A percentile compares a stretch with the other conserved stretches of the same genome.
Evolutionary conservation across 805 yeast species (phyloP).

Genomic region (Candida morakotiae): DNA sequence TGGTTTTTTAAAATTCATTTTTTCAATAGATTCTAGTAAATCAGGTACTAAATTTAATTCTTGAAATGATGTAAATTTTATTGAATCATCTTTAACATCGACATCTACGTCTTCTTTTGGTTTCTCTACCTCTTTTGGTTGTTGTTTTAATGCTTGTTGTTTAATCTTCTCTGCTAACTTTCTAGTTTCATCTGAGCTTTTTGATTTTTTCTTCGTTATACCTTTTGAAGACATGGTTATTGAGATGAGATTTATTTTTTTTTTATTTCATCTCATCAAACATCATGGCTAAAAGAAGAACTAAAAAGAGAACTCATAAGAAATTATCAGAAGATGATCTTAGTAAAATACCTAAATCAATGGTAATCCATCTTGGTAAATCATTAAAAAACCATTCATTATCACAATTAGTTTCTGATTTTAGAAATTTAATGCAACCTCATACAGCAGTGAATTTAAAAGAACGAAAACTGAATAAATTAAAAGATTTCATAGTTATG

Average conservation of each 20-base stretch:
- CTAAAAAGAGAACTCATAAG: slow-evolving; percentile 86
- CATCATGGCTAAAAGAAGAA: slow-evolving; percentile 39
- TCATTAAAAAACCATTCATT: slow-evolving; percentile 76
- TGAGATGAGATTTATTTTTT: slow-evolving; percentile 4
- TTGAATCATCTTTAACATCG: slow-evolving; percentile 15
- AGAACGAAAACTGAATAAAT: slow-evolving; percentile 81
- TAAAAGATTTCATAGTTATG: slow-evolving; percentile 96
- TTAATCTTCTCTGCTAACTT: slow-evolving; percentile 56
- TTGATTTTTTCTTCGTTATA: slow-evolving; percentile 13
- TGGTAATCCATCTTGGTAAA: slow-evolving; percentile 86
- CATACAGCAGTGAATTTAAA: slow-evolving; percentile 87
- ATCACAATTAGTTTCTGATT: slow-evolving; percentile 79
- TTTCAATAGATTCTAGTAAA: slow-evolving; percentile 72
- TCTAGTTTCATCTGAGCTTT: slow-evolving; percentile 30
- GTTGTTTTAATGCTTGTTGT: slow-evolving; percentile 25
- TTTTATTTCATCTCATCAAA: not conserved
- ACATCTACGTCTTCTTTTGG: slow-evolving; percentile 8
- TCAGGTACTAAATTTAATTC: slow-evolving; percentile 72
- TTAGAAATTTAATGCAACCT: slow-evolving; percentile 91
- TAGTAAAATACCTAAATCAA: slow-evolving; percentile 80
- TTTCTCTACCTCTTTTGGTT: not conserved
- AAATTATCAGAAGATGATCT: slow-evolving; percentile 58
- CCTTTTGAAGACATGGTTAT: slow-evolving; percentile 6
- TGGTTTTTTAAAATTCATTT: slow-evolving; percentile 72
- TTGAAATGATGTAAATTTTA: slow-evolving; percentile 38